Evolutionary conservation across 169 alveolate species (phyloP).

Genomic region (Plasmodium adleri): DNA sequence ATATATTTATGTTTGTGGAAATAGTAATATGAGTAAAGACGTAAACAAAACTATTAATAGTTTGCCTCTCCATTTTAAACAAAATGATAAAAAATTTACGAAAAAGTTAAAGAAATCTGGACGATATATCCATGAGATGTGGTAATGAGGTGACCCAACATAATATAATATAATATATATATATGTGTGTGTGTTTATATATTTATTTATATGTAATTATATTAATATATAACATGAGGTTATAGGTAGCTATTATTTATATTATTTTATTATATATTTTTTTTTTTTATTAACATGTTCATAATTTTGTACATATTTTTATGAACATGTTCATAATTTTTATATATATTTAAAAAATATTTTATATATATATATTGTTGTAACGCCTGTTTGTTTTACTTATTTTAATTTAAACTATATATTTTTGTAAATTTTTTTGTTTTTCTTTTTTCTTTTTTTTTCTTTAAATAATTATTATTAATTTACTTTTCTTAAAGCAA

Average conservation of each 20-base stretch:
- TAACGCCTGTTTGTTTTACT: too few relatives aligned
- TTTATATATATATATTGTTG: too few relatives aligned
- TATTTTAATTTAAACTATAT: too few relatives aligned
- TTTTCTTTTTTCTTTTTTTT: too few relatives aligned
- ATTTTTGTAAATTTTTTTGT: too few relatives aligned
- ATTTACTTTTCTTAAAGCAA: too few relatives aligned
- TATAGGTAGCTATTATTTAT: background rate
- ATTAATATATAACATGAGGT: background rate
- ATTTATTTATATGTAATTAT: background rate
- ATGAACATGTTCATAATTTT: background rate
- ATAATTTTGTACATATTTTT: background rate
- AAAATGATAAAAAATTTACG: conserved; percentile 58
- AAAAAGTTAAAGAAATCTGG: conserved; percentile 68
- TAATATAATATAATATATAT: too few relatives aligned
- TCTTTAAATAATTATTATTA: too few relatives aligned
- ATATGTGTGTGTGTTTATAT: too few relatives aligned
- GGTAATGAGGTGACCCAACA: conserved; percentile 55
- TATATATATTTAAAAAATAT: too few relatives aligned
- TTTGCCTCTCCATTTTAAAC: conserved; percentile 36
- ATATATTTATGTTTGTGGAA: conserved; percentile 72
- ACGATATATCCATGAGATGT: conserved; percentile 80
- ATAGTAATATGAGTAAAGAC: conserved; percentile 61
- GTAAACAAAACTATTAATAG: conserved; percentile 59
- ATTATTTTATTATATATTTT: conserved; percentile 2
- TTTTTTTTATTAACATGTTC: conserved; percentile 14